Evolutionary conservation across 306 rosid species (phyloP).

Genomic region (Prunus persica): DNA sequence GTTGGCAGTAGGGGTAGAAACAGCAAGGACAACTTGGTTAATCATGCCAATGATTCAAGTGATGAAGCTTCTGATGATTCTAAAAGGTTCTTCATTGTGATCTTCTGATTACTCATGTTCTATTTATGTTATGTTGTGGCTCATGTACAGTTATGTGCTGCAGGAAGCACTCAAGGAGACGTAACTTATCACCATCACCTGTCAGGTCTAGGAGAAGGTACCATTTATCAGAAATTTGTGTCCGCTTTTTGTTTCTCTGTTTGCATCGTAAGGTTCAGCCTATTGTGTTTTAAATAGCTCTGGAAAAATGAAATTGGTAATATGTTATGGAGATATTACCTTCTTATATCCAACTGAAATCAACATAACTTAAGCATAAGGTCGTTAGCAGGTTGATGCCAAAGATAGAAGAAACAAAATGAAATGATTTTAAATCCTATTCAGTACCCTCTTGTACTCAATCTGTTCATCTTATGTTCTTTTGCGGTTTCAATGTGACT

Average conservation of each 20-base stretch:
- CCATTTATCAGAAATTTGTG: constrained; percentile 29
- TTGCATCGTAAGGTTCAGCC: constrained; percentile 21
- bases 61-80: constrained; percentile 77
- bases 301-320: not conserved
- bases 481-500: constrained; percentile 7
- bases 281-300: constrained; percentile 17
- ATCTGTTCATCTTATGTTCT: not conserved
- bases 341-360: not conserved
- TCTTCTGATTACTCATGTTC: constrained; percentile 9
- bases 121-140: constrained; percentile 17
- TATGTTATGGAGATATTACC: not conserved
- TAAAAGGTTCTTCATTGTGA: constrained; percentile 54
- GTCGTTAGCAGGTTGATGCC: not conserved
- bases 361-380: not conserved
- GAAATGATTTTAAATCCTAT: not conserved
- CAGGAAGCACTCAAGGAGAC: constrained; percentile 85
- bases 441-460: not conserved
- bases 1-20: constrained; percentile 68
- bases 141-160: constrained; percentile 33
- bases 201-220: constrained; percentile 91
- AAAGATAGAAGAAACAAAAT: not conserved
- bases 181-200: constrained; percentile 76
- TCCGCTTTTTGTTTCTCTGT: constrained; percentile 30
- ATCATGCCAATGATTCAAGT: constrained; percentile 59
- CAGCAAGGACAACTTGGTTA: constrained; percentile 49